A percentile compares a stretch with the other conserved stretches of the same genome.
These are phyloP conservation scores for Rhizopogon salebrosus DNA, from an alignment of 768 basidiomycete genomes.

Conservation along the genomic window DNA sequence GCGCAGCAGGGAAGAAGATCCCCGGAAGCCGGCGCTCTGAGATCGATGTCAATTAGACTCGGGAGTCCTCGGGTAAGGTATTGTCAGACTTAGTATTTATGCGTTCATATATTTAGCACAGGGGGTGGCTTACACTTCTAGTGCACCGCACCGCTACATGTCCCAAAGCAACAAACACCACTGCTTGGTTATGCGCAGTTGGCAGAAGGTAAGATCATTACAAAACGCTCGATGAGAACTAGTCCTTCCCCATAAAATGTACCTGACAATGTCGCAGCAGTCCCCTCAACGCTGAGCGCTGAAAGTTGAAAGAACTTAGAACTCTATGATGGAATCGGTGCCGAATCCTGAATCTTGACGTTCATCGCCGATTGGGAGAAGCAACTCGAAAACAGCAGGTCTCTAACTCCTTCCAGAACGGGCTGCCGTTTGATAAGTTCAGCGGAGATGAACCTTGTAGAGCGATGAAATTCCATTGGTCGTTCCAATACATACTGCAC, in stretches of 20 bases:
- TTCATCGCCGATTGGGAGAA: slow-evolving; percentile 20
- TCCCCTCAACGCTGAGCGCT: neutral
- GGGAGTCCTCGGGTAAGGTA: slow-evolving; percentile 6
- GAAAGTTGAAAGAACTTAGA: neutral
- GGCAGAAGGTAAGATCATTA: neutral
- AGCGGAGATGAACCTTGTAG: slow-evolving; percentile 28
- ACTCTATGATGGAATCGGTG: neutral
- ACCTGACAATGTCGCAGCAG: neutral
- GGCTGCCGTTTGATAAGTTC: slow-evolving; percentile 4
- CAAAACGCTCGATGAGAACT: neutral
- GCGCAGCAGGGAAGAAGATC: neutral
- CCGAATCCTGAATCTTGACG: neutral
- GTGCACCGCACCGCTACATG: neutral
- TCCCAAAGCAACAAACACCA: neutral
- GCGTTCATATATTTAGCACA: neutral
- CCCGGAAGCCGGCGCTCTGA: slow-evolving; percentile 1
- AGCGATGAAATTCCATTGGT: slow-evolving; percentile 16
- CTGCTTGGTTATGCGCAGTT: neutral
- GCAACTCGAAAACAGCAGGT: slow-evolving; percentile 13
- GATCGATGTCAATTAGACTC: slow-evolving; percentile 1
- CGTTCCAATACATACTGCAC: neutral
- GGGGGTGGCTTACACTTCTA: neutral
- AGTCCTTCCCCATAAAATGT: neutral
- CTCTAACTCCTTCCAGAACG: slow-evolving; percentile 15
- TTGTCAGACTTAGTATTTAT: neutral